phyloP scores from a whole-genome alignment of 2,329 filamentous ascomycete genomes.

The Neonectria coccinea region DNA sequence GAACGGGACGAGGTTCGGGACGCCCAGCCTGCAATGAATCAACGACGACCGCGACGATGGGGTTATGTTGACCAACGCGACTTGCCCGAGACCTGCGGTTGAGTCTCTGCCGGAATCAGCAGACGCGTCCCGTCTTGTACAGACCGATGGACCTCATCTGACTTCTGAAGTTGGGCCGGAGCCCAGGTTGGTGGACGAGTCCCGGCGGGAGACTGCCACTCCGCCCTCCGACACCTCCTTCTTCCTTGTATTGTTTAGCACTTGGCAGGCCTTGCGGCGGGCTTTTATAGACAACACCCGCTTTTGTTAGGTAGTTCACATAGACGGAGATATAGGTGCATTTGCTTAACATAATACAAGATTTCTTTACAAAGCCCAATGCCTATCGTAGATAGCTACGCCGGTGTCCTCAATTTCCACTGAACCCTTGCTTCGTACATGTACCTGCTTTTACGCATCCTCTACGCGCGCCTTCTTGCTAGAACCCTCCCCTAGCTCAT shows the following conservation, averaged over 20 bases:
- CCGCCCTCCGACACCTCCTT: conserved; percentile 17
- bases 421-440: conserved; percentile 14
- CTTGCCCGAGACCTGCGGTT: background rate
- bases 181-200: conserved; percentile 12
- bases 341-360: conserved; percentile 35
- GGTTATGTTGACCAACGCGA: background rate
- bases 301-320: conserved; percentile 42
- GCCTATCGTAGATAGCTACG: conserved; percentile 22
- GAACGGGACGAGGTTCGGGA: conserved; percentile 50
- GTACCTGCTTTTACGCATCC: conserved; percentile 40
- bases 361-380: conserved; percentile 32
- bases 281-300: conserved; percentile 33
- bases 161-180: conserved; percentile 12
- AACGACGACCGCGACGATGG: conserved; percentile 13
- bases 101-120: conserved; percentile 10
- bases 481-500: conserved; percentile 41
- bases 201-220: conserved; percentile 1
- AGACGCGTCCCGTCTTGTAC: conserved; percentile 11
- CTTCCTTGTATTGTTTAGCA: conserved; percentile 29
- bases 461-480: conserved; percentile 62
- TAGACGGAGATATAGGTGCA: conserved; percentile 42
- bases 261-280: conserved; percentile 32
- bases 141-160: conserved; percentile 6
- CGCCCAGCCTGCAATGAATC: conserved; percentile 31
- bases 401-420: conserved; percentile 31